Conservation (phyloP, 1,284 basidiomycete genomes). For the Chondrostereum purpureum region DNA sequence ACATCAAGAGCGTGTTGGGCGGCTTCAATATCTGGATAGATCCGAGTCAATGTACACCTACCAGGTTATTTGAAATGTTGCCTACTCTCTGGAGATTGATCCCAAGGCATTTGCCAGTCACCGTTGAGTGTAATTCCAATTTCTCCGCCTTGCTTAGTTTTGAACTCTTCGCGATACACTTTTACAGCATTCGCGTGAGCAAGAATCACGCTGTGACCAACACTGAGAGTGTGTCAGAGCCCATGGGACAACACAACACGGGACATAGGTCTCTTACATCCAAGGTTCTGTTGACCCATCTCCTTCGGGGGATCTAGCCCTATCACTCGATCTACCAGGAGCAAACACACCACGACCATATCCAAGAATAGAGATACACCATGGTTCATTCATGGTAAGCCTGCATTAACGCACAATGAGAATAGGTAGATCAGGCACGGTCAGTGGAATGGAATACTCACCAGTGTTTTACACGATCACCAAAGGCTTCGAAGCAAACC, state of each 20-base stretch:
- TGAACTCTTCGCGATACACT: slow-evolving; percentile 58
- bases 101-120: slow-evolving; percentile 65
- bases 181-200: slow-evolving; percentile 64
- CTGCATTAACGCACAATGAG: no score
- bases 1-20: slow-evolving; percentile 61
- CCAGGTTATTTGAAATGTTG: slow-evolving; percentile 8
- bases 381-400: slow-evolving; percentile 72
- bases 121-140: slow-evolving; percentile 76
- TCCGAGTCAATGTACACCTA: slow-evolving; percentile 1
- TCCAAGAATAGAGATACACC: slow-evolving; percentile 65
- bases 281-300: slow-evolving; percentile 65
- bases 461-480: slow-evolving; percentile 74
- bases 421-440: slow-evolving; percentile 6
- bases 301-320: slow-evolving; percentile 46
- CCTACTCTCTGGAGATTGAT: slow-evolving; percentile 58
- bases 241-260: slow-evolving; percentile 6
- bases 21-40: slow-evolving; percentile 48
- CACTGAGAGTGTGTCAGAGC: slow-evolving; percentile 32
- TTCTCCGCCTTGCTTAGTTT: slow-evolving; percentile 44
- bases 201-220: slow-evolving; percentile 63
- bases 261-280: slow-evolving; percentile 42
- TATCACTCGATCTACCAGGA: slow-evolving; percentile 61
- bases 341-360: slow-evolving; percentile 62
- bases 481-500: slow-evolving; percentile 67
- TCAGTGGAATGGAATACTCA: slow-evolving; percentile 18